These are phyloP conservation scores for Calonectria crousiana DNA, from an alignment of 2,329 filamentous ascomycete species.

Conservation along the genomic window DNA sequence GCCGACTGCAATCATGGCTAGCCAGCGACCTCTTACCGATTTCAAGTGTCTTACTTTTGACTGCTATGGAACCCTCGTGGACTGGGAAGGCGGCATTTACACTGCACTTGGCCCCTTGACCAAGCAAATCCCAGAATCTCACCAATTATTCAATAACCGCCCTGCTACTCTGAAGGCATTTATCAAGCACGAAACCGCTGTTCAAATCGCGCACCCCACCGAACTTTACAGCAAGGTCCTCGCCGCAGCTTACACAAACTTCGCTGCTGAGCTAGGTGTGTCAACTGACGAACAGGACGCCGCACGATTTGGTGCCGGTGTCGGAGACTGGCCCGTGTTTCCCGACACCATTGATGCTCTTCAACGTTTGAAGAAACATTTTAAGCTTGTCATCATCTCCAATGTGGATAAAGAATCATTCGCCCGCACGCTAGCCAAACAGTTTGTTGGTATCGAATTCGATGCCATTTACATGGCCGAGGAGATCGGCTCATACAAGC, in stretches of 20 bases:
- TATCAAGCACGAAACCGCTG: slow-evolving; percentile 59
- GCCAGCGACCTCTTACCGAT: slow-evolving; percentile 6
- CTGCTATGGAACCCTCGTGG: slow-evolving; percentile 82
- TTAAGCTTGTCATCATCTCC: slow-evolving; percentile 69
- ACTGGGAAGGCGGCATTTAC: slow-evolving; percentile 77
- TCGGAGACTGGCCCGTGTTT: slow-evolving; percentile 68
- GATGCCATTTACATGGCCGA: slow-evolving; percentile 77
- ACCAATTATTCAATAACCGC: slow-evolving; percentile 50
- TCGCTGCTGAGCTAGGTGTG: slow-evolving; percentile 57
- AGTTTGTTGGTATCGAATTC: slow-evolving; percentile 63
- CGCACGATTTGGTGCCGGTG: slow-evolving; percentile 61
- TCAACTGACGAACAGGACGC: slow-evolving; percentile 51
- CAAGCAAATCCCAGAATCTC: slow-evolving; percentile 51
- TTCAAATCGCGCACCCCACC: slow-evolving; percentile 65
- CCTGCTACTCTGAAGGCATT: slow-evolving; percentile 54
- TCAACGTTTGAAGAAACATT: slow-evolving; percentile 58
- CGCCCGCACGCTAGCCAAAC: slow-evolving; percentile 36
- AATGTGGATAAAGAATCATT: slow-evolving; percentile 64
- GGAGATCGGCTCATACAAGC: slow-evolving; percentile 79
- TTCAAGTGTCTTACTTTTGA: slow-evolving; percentile 72
- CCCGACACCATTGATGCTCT: slow-evolving; percentile 67
- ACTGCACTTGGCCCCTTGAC: slow-evolving; percentile 63
- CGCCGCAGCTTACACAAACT: slow-evolving; percentile 53
- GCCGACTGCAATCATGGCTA: not conserved
- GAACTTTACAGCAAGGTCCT: slow-evolving; percentile 71